phyloP scores from a whole-genome alignment of 106 monocot genomes.

The Agapanthus africanus region DNA sequence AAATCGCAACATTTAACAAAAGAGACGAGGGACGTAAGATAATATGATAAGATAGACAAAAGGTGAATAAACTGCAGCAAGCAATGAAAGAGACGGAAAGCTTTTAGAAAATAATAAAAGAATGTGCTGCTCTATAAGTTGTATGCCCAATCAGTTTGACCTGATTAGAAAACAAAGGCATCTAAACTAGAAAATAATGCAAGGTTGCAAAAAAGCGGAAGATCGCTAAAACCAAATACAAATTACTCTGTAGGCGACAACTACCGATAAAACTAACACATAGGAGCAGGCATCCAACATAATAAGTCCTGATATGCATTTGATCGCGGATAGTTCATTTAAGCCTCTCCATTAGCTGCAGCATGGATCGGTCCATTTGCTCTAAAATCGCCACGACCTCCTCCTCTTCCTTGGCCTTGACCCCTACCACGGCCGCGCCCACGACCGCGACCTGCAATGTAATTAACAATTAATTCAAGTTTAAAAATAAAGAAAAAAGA shows the following conservation, averaged over 20 bases:
- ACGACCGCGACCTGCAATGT: conserved; percentile 18
- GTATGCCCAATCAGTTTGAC: conserved; percentile 12
- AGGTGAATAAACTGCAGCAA: too few relatives aligned
- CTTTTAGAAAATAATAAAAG: conserved; percentile 30
- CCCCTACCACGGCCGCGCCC: conserved; percentile 21
- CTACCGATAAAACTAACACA: not conserved
- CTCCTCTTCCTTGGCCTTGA: conserved; percentile 11
- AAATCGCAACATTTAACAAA: too few relatives aligned
- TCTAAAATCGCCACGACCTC: conserved; percentile 13
- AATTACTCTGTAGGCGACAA: not conserved
- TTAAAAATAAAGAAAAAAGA: too few relatives aligned
- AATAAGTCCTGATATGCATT: not conserved
- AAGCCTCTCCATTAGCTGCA: conserved; percentile 4
- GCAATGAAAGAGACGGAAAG: too few relatives aligned
- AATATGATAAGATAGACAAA: too few relatives aligned
- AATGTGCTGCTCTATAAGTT: conserved; percentile 19
- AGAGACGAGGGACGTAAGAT: too few relatives aligned
- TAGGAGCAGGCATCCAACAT: conserved; percentile 15
- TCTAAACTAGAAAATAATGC: not conserved
- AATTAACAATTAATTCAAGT: too few relatives aligned
- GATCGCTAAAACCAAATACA: not conserved
- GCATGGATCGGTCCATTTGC: conserved; percentile 14
- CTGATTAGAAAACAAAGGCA: not conserved
- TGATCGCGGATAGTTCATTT: not conserved
- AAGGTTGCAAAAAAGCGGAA: not conserved